These are phyloP conservation scores for Paraglomus brasilianum DNA, from an alignment of 192 early-diverging fungal species.

Conservation along the genomic window DNA sequence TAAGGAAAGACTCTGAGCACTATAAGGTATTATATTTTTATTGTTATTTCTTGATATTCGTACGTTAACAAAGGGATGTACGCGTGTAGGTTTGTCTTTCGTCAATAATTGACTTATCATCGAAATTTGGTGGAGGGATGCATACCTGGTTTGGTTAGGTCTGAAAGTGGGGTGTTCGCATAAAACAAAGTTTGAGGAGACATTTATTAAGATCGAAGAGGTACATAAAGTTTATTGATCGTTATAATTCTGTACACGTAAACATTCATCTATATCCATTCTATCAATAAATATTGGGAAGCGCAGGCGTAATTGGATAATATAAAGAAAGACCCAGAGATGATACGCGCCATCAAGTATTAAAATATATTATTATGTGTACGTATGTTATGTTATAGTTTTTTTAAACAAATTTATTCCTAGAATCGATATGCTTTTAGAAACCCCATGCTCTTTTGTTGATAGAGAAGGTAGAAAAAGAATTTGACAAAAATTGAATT, in stretches of 20 bases:
- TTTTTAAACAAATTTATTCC: background rate
- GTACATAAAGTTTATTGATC: constrained; percentile 16
- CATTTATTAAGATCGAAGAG: constrained; percentile 24
- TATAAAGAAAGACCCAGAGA: constrained; percentile 5
- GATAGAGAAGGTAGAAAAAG: constrained; percentile 26
- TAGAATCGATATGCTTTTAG: constrained; percentile 28
- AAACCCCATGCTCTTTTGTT: constrained; percentile 25
- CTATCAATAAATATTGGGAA: constrained; percentile 21
- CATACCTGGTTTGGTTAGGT: constrained; percentile 10
- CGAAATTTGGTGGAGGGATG: constrained; percentile 2
- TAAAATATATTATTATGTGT: constrained; percentile 31
- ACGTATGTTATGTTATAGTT: constrained; percentile 10
- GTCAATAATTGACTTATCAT: constrained; percentile 26
- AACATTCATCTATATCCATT: constrained; percentile 6
- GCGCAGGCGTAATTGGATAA: background rate
- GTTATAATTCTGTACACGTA: constrained; percentile 1
- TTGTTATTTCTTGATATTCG: constrained; percentile 10
- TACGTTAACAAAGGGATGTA: background rate
- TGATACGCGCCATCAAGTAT: constrained; percentile 10
- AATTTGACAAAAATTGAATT: constrained; percentile 28
- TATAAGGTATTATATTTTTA: constrained; percentile 15
- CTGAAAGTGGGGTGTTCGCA: constrained; percentile 15
- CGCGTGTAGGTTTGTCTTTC: background rate
- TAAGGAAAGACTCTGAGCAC: background rate
- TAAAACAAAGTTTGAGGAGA: constrained; percentile 8